Evolutionary conservation across 2,329 filamentous ascomycete genomes (phyloP), one percentile per base, ranked within the genome.

Genomic region (Lojkania enalia): DNA sequence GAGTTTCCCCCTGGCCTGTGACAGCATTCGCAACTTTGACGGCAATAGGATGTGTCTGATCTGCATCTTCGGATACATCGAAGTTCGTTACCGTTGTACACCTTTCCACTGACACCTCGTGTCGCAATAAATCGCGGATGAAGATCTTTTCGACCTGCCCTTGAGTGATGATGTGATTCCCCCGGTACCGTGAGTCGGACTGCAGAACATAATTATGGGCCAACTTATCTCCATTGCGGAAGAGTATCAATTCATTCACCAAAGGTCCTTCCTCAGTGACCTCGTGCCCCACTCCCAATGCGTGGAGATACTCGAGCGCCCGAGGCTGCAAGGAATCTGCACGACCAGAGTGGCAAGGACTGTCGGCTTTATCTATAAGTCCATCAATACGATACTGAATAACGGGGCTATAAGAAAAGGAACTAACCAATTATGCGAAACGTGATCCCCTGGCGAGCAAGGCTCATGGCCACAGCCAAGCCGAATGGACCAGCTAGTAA

Each of bases 141-240:
- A 62, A 71, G 23, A 72, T 66, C 11, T 60, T 49, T 48, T 71
- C 68, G 6, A 71, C 37, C 42, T 70, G 69, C 1, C 67, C 61
- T 35, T 72, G 67, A 0, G 69, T 68, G 39, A 70, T 66, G 44
- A 70, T 55, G 41, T 70, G 63, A 3, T 69, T 35, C 11, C 69
- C 67, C 18, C 62, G 60, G 40, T 68, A 69, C 4, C 64, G 55
- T 11, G 67, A 69, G 48, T 70, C 67, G 3, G 55, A 68, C 38
- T 66, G 63, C 35, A 58, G 58, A 4, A 55, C 56, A 7, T 51
- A 56, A 14, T 42, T 49, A 42, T 57, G 60, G 5, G 61, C 25
- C 29, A 70, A 37, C 39, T 59, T 60, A 33, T 58, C 41, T 2
- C 67, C 65, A 27, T 70, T 52, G 33, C 55, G 57, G 48, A 59